Evolutionary conservation across 2,329 filamentous ascomycete genomes (phyloP).

Genomic region (Aspergillus terreus): DNA sequence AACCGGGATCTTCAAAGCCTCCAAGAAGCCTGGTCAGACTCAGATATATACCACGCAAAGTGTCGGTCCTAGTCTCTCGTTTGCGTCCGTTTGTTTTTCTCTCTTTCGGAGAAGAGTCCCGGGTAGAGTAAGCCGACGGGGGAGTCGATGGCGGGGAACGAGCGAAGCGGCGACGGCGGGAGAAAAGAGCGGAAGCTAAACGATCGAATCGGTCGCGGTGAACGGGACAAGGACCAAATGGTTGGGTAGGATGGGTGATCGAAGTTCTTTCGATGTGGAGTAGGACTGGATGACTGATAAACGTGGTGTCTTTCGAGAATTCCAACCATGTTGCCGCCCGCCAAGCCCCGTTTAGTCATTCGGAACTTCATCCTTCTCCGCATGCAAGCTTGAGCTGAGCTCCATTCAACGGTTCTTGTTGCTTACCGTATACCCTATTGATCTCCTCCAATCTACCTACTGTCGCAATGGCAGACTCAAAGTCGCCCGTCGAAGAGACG

Average conservation of each 20-base stretch:
- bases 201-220: background rate
- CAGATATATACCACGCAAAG: background rate
- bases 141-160: background rate
- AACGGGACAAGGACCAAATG: background rate
- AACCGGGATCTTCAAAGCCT: background rate
- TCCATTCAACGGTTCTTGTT: too few relatives aligned
- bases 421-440: background rate
- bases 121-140: background rate
- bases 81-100: background rate
- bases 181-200: background rate
- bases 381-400: too few relatives aligned
- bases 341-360: background rate
- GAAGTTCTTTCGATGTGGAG: constrained; percentile 10
- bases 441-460: background rate
- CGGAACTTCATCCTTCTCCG: too few relatives aligned
- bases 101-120: background rate
- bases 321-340: constrained; percentile 15
- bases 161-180: background rate
- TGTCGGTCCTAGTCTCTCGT: background rate
- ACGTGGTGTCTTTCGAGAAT: constrained; percentile 24
- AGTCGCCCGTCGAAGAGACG: constrained; percentile 29
- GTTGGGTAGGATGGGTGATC: background rate
- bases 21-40: too few relatives aligned
- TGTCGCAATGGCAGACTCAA: constrained; percentile 22
- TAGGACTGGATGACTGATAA: constrained; percentile 16